Evolutionary conservation across 1,139 yeast species (phyloP).

Genomic region (Keqinozyma sinolaborantium): DNA sequence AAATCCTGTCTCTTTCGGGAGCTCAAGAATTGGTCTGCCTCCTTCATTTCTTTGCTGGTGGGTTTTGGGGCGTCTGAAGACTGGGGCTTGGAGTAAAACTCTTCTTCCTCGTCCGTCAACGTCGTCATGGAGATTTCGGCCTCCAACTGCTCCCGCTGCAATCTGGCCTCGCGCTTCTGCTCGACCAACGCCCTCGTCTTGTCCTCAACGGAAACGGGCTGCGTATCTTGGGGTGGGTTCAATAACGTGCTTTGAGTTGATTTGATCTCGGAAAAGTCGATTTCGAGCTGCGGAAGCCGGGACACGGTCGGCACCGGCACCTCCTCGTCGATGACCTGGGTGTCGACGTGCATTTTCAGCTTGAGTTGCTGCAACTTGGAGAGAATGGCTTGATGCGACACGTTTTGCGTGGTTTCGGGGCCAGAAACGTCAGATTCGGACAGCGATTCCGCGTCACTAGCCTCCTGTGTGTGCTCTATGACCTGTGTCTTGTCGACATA

Average conservation of each 20-base stretch:
- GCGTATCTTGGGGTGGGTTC: constrained; percentile 1
- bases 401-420: not conserved
- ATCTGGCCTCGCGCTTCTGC: constrained; percentile 9
- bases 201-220: constrained; percentile 4
- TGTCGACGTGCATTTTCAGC: not conserved
- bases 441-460: not conserved
- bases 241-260: not conserved
- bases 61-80: constrained; percentile 15
- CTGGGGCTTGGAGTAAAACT: constrained; percentile 16
- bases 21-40: constrained; percentile 34
- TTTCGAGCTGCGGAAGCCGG: constrained; percentile 24
- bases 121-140: constrained; percentile 33
- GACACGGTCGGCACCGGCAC: not conserved
- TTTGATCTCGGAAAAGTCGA: constrained; percentile 23
- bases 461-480: not conserved
- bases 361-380: not conserved
- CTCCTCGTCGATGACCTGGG: not conserved
- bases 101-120: constrained; percentile 41
- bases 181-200: constrained; percentile 8
- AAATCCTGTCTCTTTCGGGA: constrained; percentile 35
- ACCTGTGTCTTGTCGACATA: constrained; percentile 4
- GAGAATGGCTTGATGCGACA: not conserved
- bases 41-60: constrained; percentile 22
- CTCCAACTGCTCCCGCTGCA: constrained; percentile 20
- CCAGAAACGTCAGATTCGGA: not conserved